Conservation (phyloP, 345 rosid genomes). For the Cardamine chenopodiifolia region DNA sequence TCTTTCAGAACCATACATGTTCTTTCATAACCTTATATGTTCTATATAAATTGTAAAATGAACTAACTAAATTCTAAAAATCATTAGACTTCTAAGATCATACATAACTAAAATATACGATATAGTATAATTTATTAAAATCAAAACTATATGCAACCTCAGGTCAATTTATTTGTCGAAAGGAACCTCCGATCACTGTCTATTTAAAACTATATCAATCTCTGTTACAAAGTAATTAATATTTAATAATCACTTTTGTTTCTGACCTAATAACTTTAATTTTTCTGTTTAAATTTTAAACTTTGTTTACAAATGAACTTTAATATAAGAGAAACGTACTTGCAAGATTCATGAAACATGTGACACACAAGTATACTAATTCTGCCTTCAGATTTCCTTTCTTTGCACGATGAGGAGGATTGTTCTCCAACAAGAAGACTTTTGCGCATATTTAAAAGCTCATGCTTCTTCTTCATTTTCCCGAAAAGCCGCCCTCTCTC, state of each 20-base stretch:
- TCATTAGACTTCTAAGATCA: neutral
- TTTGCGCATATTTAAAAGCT: neutral
- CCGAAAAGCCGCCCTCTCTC: slow-evolving; percentile 27
- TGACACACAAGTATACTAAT: neutral
- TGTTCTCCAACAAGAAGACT: neutral
- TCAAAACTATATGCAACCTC: neutral
- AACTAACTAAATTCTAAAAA: neutral
- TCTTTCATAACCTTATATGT: neutral
- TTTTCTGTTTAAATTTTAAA: neutral
- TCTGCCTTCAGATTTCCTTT: neutral
- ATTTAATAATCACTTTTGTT: neutral
- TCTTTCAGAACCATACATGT: neutral
- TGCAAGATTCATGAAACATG: neutral
- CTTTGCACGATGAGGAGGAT: neutral
- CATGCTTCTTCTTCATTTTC: slow-evolving; percentile 9
- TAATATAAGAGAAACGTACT: neutral
- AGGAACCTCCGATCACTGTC: neutral
- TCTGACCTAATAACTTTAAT: neutral
- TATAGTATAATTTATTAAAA: neutral
- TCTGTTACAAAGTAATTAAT: neutral
- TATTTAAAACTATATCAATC: neutral
- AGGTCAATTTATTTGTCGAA: neutral
- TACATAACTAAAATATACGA: neutral
- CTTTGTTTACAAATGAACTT: neutral
- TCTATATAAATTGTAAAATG: neutral